These are phyloP conservation scores for Pachyrhizus erosus DNA, from an alignment of 306 rosid genomes.

Conservation along the genomic window DNA sequence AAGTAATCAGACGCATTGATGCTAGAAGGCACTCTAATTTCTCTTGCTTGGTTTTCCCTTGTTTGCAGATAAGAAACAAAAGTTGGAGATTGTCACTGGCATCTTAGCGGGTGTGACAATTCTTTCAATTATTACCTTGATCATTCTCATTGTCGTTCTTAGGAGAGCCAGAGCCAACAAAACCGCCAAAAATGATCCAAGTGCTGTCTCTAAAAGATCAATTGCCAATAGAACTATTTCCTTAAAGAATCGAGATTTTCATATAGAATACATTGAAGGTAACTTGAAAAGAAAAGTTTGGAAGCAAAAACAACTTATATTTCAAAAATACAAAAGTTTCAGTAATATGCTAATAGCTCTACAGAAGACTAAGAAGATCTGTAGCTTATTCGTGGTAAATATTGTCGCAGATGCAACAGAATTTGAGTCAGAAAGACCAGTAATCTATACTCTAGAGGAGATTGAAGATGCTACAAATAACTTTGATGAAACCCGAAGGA, in stretches of 20 bases:
- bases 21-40: slow-evolving; percentile 22
- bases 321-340: not conserved
- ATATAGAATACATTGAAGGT: slow-evolving; percentile 60
- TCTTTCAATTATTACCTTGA: slow-evolving; percentile 50
- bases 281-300: slow-evolving; percentile 30
- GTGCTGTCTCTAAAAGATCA: slow-evolving; percentile 45
- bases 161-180: slow-evolving; percentile 43
- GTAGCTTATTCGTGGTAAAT: slow-evolving; percentile 36
- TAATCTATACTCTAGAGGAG: slow-evolving; percentile 60
- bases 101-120: slow-evolving; percentile 54
- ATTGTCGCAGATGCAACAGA: slow-evolving; percentile 53
- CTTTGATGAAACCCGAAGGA: slow-evolving; percentile 65
- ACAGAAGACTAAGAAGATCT: not conserved
- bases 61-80: slow-evolving; percentile 49
- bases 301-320: slow-evolving; percentile 17
- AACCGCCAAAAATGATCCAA: slow-evolving; percentile 44
- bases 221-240: slow-evolving; percentile 49
- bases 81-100: slow-evolving; percentile 48
- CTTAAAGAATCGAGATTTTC: slow-evolving; percentile 40
- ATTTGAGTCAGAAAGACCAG: slow-evolving; percentile 74
- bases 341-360: slow-evolving; percentile 1
- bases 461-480: slow-evolving; percentile 71
- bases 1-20: not conserved
- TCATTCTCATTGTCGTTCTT: slow-evolving; percentile 43
- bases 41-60: slow-evolving; percentile 32